Evolutionary conservation across 306 rosid species (phyloP), one percentile per base, ranked within the genome.

Genomic region (Inga oerstediana): DNA sequence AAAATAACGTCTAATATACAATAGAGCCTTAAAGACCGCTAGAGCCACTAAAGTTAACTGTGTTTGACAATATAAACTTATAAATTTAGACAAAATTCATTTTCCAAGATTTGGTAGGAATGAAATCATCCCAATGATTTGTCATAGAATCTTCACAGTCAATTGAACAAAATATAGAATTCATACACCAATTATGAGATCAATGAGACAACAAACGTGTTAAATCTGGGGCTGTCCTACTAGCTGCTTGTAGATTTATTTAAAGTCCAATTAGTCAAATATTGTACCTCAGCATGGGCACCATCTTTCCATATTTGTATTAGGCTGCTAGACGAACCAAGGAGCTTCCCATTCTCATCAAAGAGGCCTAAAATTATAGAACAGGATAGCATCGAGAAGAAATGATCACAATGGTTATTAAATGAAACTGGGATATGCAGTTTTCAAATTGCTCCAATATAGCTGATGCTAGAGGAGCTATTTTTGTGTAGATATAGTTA

Each of bases 231-330:
- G 58, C 56, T 37, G 68, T 65, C 82, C 54, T 30, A 80, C 77
- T 80, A 54, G 84, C 46, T 69, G 79, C 56, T 17, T 54, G 39
- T 73, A n/a, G 67, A 81, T 79, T 48, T 34, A 75, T 62, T 35
- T 52, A 79, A 84, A 77, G 69, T 59, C 46, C 84, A 83, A 62
- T 76, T 22, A 65, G 49, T 41, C 10, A 45, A 20, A 37, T 22
- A 56, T n/a, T 27, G 77, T 87, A 96, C 99, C 99, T 96, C 98
- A 46, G 92, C 89, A 64, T 75, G 88, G 62, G 87, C 84, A 52
- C 90, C 97, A 2, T 92, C 94, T 81, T 93, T 96, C 99, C 99
- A 96, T 83, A 96, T 96, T 87, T 96, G 99, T 71, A 96, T 93
- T 6, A 96, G 89, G 84, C 98, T 93, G 88, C 98, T 93, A 67